Evolutionary conservation across 441 rosid species (phyloP).

Genomic region (Populus hybrid): DNA sequence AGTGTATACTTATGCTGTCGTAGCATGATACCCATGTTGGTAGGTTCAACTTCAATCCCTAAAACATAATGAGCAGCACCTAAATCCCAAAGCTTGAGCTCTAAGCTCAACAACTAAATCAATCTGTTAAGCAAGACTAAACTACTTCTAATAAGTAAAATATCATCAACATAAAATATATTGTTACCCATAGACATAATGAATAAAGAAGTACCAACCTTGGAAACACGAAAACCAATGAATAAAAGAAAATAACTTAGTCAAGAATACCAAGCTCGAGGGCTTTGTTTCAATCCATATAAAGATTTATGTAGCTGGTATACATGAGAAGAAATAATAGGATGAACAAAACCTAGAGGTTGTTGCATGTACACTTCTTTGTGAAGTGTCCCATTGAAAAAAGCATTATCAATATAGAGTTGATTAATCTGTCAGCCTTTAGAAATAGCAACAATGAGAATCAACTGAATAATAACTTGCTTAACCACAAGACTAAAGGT

Average conservation of each 20-base stretch:
- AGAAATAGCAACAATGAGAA: not conserved
- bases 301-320: not conserved
- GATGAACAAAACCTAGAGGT: not conserved
- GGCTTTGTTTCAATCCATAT: constrained; percentile 5
- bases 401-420: too few relatives aligned
- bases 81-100: too few relatives aligned
- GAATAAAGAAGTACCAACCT: not conserved
- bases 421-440: not conserved
- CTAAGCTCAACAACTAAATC: too few relatives aligned
- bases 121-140: too few relatives aligned
- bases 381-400: not conserved
- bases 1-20: too few relatives aligned
- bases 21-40: too few relatives aligned
- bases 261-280: not conserved
- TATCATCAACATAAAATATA: not conserved
- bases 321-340: not conserved
- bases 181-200: constrained; percentile 2
- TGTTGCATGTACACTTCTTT: constrained; percentile 6
- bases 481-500: constrained; percentile 16
- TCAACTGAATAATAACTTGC: not conserved
- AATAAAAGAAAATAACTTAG: not conserved
- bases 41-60: too few relatives aligned
- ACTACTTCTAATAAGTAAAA: not conserved
- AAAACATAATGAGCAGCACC: too few relatives aligned
- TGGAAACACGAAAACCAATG: not conserved